Conservation (phyloP, 768 basidiomycete genomes). For the Podaxis carcinomalis region DNA sequence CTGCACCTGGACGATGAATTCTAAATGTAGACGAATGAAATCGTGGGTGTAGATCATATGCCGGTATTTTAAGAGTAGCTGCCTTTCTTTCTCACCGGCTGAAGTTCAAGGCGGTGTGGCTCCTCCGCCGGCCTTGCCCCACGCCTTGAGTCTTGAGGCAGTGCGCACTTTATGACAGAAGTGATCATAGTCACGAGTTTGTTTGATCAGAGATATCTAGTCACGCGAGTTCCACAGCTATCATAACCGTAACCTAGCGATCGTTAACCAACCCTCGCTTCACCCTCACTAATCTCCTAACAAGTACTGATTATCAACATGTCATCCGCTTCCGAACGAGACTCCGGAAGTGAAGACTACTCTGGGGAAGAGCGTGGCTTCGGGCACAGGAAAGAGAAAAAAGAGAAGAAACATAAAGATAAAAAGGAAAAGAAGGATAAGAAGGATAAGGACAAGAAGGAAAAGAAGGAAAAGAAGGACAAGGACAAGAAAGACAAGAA, state of each 20-base stretch:
- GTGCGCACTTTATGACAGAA: not conserved
- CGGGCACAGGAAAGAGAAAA: constrained; percentile 2
- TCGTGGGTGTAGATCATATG: not conserved
- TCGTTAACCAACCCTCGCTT: constrained; percentile 3
- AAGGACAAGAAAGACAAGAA: constrained; percentile 18
- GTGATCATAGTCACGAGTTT: not conserved
- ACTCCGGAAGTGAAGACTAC: not conserved
- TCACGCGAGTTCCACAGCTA: not conserved
- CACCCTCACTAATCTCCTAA: not conserved
- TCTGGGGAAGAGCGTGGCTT: not conserved
- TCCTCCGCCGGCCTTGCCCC: not conserved
- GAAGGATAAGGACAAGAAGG: constrained; percentile 20
- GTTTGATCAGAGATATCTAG: not conserved
- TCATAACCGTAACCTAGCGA: not conserved
- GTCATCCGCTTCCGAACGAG: constrained; percentile 1
- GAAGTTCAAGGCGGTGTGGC: not conserved
- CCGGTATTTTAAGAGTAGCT: not conserved
- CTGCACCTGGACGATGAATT: constrained; percentile 22
- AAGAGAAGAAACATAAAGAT: constrained; percentile 18
- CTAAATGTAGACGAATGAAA: not conserved
- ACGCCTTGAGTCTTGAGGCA: not conserved
- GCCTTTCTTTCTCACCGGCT: not conserved
- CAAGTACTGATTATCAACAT: not conserved
- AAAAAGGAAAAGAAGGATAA: constrained; percentile 23
- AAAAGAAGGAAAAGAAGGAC: constrained; percentile 21